Evolutionary conservation across 2,329 filamentous ascomycete species (phyloP).

Genomic region (Nigrograna mackinnonii): DNA sequence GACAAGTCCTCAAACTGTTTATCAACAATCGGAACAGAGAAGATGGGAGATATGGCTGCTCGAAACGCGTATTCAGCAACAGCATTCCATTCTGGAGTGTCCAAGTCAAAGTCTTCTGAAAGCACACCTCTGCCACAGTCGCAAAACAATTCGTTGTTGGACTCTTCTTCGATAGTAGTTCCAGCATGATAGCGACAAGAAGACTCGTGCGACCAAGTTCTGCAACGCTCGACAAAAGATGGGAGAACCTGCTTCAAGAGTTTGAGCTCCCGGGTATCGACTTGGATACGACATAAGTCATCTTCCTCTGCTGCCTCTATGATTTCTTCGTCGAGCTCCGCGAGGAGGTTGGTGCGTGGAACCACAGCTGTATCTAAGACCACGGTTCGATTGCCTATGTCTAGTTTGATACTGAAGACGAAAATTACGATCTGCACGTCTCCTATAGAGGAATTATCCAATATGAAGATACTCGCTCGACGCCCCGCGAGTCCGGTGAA

Average conservation of each 20-base stretch:
- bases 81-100: slow-evolving; percentile 18
- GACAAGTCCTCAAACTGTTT: no score
- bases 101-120: background rate
- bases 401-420: background rate
- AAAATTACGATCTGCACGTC: background rate
- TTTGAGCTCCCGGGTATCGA: slow-evolving; percentile 13
- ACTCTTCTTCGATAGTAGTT: background rate
- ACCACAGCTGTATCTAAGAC: background rate
- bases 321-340: background rate
- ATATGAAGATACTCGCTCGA: background rate
- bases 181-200: slow-evolving; percentile 27
- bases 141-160: background rate
- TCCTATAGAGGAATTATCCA: background rate
- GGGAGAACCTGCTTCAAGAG: slow-evolving; percentile 20
- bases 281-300: slow-evolving; percentile 11
- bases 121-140: background rate
- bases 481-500: background rate
- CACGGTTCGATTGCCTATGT: background rate
- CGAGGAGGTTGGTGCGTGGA: background rate
- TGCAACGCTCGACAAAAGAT: slow-evolving; percentile 35
- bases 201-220: slow-evolving; percentile 39
- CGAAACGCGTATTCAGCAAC: slow-evolving; percentile 28
- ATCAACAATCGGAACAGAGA: slow-evolving; percentile 32
- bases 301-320: background rate
- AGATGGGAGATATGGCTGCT: slow-evolving; percentile 36